phyloP scores from a whole-genome alignment of 2,329 filamentous ascomycete genomes.

The Lizonia empirigonia region DNA sequence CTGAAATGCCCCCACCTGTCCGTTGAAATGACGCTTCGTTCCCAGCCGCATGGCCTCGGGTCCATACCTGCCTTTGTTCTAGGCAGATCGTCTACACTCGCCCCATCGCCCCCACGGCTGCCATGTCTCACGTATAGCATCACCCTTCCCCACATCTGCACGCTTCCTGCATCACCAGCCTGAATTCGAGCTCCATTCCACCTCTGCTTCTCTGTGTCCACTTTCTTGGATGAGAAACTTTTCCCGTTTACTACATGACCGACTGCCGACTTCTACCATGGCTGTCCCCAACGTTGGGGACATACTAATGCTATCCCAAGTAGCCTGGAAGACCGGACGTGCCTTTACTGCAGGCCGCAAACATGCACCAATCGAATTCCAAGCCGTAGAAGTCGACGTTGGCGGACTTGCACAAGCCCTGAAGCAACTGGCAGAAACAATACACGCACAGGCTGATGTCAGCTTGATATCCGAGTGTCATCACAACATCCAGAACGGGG shows the following conservation, averaged over 20 bases:
- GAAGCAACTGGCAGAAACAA: constrained; percentile 53
- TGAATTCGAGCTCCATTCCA: not conserved
- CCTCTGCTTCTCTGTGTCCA: not conserved
- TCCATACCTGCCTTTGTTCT: constrained; percentile 15
- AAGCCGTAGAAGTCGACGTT: constrained; percentile 51
- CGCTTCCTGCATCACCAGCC: not conserved
- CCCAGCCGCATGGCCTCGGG: constrained; percentile 33
- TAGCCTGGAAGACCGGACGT: constrained; percentile 53
- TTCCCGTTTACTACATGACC: not conserved
- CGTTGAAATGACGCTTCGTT: constrained; percentile 20
- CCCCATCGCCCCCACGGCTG: constrained; percentile 30
- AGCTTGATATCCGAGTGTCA: constrained; percentile 42
- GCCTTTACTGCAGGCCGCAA: constrained; percentile 52
- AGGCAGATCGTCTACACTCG: constrained; percentile 15
- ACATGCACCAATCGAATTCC: constrained; percentile 50
- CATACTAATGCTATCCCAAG: constrained; percentile 54
- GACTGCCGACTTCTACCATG: constrained; percentile 24
- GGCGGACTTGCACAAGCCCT: constrained; percentile 51
- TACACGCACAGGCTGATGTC: constrained; percentile 46
- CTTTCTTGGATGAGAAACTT: not conserved
- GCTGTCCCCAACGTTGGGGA: constrained; percentile 49
- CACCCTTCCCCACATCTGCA: constrained; percentile 25
- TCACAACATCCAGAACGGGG: constrained; percentile 42
- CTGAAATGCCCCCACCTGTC: constrained; percentile 20
- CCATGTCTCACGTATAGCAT: constrained; percentile 27